phyloP scores from a whole-genome alignment of 1,284 basidiomycete genomes.

The Cronartium quercuum region DNA sequence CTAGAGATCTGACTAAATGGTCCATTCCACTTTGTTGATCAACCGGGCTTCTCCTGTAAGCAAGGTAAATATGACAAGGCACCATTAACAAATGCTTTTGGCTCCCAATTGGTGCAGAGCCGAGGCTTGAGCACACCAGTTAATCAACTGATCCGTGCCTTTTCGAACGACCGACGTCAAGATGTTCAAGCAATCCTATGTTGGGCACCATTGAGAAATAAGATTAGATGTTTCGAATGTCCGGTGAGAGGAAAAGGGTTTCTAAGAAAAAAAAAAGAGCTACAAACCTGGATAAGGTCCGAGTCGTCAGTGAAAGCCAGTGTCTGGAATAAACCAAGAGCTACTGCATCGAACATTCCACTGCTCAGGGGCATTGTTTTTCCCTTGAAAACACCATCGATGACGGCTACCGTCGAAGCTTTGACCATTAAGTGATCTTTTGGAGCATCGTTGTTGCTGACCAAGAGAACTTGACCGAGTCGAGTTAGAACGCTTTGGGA shows the following conservation, averaged over 20 bases:
- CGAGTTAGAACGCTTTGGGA: neutral
- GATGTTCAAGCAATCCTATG: conserved; percentile 70
- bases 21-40: conserved; percentile 67
- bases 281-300: conserved; percentile 68
- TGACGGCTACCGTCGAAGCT: neutral
- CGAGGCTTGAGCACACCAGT: conserved; percentile 55
- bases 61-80: neutral
- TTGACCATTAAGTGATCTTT: neutral
- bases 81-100: too few relatives aligned
- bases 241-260: neutral
- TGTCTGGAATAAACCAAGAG: conserved; percentile 65
- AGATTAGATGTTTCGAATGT: neutral
- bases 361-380: conserved; percentile 60
- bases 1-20: conserved; percentile 66
- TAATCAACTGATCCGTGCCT: conserved; percentile 69
- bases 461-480: neutral
- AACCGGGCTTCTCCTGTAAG: conserved; percentile 17
- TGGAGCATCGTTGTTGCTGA: neutral
- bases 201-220: conserved; percentile 10
- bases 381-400: neutral
- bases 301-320: conserved; percentile 67
- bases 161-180: conserved; percentile 80
- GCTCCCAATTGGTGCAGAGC: neutral
- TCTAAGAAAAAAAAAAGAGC: neutral
- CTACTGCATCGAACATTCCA: conserved; percentile 67